Conservation (phyloP, 1,139 yeast genomes). For the Pichia terricola region DNA sequence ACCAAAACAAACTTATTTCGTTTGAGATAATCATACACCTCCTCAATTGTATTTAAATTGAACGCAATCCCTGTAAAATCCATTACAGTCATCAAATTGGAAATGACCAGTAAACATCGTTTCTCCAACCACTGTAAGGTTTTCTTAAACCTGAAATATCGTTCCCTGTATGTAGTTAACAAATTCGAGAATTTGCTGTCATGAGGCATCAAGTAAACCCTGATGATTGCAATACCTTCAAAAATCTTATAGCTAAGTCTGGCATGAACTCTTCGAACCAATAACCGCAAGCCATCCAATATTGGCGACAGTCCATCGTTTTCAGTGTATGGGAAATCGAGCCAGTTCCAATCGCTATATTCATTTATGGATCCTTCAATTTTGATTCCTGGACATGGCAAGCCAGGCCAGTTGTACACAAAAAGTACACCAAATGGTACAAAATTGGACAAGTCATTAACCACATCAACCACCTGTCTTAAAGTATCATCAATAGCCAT, state of each 20-base stretch:
- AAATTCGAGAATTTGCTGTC: constrained; percentile 34
- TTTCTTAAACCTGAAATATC: constrained; percentile 24
- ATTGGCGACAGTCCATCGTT: constrained; percentile 4
- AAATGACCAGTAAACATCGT: constrained; percentile 27
- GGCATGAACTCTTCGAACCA: constrained; percentile 31
- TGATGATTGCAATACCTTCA: constrained; percentile 22
- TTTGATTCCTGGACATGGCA: constrained; percentile 22
- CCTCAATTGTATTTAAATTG: constrained; percentile 12
- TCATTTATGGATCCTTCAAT: constrained; percentile 19
- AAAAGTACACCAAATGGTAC: constrained; percentile 41
- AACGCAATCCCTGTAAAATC: constrained; percentile 31
- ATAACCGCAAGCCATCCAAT: constrained; percentile 31
- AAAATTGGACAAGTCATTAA: constrained; percentile 34
- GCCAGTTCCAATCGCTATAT: constrained; percentile 42
- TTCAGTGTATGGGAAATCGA: constrained; percentile 27
- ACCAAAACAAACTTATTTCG: constrained; percentile 9
- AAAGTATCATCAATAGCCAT: neutral
- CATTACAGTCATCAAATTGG: constrained; percentile 26
- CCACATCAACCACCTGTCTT: constrained; percentile 10
- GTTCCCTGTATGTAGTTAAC: constrained; percentile 28
- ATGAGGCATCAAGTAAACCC: constrained; percentile 41
- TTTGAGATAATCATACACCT: constrained; percentile 7
- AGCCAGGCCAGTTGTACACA: constrained; percentile 32
- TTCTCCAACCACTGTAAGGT: constrained; percentile 23
- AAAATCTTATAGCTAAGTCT: constrained; percentile 36